Percentiles rank a stretch among this genome's conserved stretches.
These are phyloP conservation scores for Pleurotus citrinopileatus DNA, from an alignment of 768 basidiomycete species.

Conservation along the genomic window DNA sequence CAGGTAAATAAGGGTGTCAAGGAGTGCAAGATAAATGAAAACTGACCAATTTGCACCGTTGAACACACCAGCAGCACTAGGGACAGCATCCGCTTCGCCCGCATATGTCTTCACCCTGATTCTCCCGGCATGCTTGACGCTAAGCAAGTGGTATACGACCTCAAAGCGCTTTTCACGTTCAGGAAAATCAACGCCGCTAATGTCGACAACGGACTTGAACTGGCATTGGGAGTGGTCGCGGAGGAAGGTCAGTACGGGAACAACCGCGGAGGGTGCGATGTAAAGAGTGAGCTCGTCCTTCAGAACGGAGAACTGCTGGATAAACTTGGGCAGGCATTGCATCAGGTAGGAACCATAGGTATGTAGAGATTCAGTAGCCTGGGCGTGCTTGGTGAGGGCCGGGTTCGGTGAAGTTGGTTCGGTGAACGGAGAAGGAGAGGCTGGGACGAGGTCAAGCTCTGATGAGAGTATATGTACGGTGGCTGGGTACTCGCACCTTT, in stretches of 20 bases:
- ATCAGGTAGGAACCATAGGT: conserved; percentile 91
- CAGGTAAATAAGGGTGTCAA: neutral
- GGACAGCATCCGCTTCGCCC: conserved; percentile 88
- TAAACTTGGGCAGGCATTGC: conserved; percentile 92
- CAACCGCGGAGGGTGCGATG: conserved; percentile 73
- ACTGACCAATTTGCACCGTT: conserved; percentile 91
- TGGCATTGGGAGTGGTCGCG: conserved; percentile 95
- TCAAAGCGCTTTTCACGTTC: conserved; percentile 93
- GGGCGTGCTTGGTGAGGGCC: conserved; percentile 65
- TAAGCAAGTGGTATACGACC: conserved; percentile 93
- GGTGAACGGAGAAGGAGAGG: conserved; percentile 75
- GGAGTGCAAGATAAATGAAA: conserved; percentile 2
- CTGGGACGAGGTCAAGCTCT: conserved; percentile 25
- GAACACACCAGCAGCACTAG: conserved; percentile 76
- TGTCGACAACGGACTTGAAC: conserved; percentile 90
- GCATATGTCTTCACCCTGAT: conserved; percentile 98
- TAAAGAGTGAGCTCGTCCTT: conserved; percentile 95
- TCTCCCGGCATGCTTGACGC: conserved; percentile 71
- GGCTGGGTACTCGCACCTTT: conserved; percentile 54
- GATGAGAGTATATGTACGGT: no score
- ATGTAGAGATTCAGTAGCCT: conserved; percentile 78
- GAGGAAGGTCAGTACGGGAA: conserved; percentile 87
- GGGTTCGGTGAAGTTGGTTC: conserved; percentile 92
- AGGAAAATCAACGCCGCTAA: conserved; percentile 94
- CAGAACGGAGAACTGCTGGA: conserved; percentile 96